Evolutionary conservation across 2,329 filamentous ascomycete species (phyloP).

Genomic region (Fusarium duplospermum): DNA sequence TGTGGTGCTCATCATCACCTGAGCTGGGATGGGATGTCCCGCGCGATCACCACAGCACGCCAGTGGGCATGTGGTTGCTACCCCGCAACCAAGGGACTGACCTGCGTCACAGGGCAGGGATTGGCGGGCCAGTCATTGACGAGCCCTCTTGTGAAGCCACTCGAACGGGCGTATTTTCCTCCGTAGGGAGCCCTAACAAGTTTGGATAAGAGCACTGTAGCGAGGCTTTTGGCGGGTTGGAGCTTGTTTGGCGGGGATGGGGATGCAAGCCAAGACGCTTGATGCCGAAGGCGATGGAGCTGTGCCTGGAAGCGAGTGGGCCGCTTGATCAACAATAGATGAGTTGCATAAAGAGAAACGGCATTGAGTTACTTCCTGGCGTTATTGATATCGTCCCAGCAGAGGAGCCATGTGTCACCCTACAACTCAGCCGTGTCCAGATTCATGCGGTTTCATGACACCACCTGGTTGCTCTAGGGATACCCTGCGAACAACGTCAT

Average conservation of each 20-base stretch:
- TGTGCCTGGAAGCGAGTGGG: slow-evolving; percentile 19
- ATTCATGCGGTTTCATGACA: slow-evolving; percentile 4
- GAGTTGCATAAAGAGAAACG: slow-evolving; percentile 8
- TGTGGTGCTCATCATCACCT: slow-evolving; percentile 24
- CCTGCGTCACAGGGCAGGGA: slow-evolving; percentile 42
- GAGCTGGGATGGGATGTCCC: slow-evolving; percentile 32
- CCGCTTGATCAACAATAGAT: neutral
- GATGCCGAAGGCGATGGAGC: slow-evolving; percentile 13
- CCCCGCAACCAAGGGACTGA: slow-evolving; percentile 42
- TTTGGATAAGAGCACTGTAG: slow-evolving; percentile 1
- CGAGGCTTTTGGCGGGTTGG: slow-evolving; percentile 12
- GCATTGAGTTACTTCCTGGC: slow-evolving; percentile 2
- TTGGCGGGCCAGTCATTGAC: slow-evolving; percentile 32
- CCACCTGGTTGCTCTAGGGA: neutral
- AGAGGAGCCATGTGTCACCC: neutral
- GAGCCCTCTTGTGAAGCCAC: slow-evolving; percentile 18
- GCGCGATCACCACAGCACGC: slow-evolving; percentile 20
- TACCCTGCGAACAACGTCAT: neutral
- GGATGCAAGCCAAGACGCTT: slow-evolving; percentile 42
- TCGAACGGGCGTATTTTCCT: slow-evolving; percentile 14
- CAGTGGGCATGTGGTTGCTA: slow-evolving; percentile 35
- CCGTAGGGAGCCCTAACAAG: slow-evolving; percentile 1
- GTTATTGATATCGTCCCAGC: slow-evolving; percentile 7
- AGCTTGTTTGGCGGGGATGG: slow-evolving; percentile 42
- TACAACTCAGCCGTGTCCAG: neutral